phyloP scores from a whole-genome alignment of 2,329 filamentous ascomycete genomes.

The Aspergillus unguis region DNA sequence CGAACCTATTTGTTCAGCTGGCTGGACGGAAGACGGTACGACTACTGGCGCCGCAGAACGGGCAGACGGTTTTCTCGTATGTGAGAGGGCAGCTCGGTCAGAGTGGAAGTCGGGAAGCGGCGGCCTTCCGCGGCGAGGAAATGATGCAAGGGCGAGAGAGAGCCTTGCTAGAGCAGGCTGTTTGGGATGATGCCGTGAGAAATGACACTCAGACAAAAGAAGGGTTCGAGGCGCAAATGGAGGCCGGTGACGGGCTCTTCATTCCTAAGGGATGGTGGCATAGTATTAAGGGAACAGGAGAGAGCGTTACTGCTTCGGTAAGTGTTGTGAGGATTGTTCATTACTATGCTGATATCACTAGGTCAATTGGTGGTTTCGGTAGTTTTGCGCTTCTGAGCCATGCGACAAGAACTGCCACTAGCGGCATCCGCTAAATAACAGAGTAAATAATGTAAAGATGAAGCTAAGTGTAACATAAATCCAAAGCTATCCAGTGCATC shows the following conservation, averaged over 20 bases:
- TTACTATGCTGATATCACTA: conserved; percentile 22
- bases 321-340: conserved; percentile 32
- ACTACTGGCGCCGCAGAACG: conserved; percentile 63
- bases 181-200: conserved; percentile 58
- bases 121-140: conserved; percentile 68
- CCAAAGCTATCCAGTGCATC: no score
- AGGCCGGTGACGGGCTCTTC: conserved; percentile 68
- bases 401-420: not conserved
- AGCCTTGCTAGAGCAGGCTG: conserved; percentile 59
- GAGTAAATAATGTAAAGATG: not conserved
- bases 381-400: not conserved
- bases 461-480: not conserved
- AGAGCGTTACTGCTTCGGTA: conserved; percentile 58
- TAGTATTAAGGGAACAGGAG: conserved; percentile 65
- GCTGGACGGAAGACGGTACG: conserved; percentile 69
- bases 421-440: no score
- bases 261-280: conserved; percentile 88
- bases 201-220: conserved; percentile 22
- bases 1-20: conserved; percentile 86
- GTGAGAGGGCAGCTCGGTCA: conserved; percentile 43
- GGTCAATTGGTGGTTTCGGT: conserved; percentile 78
- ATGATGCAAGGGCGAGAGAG: conserved; percentile 87
- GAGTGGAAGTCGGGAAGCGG: conserved; percentile 32
- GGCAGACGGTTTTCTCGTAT: conserved; percentile 60
- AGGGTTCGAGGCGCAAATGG: conserved; percentile 55